Percentiles rank a stretch among this genome's conserved stretches.
Conservation (phyloP, 192 early-diverging fungal genomes). For the Entomortierella parvispora region DNA sequence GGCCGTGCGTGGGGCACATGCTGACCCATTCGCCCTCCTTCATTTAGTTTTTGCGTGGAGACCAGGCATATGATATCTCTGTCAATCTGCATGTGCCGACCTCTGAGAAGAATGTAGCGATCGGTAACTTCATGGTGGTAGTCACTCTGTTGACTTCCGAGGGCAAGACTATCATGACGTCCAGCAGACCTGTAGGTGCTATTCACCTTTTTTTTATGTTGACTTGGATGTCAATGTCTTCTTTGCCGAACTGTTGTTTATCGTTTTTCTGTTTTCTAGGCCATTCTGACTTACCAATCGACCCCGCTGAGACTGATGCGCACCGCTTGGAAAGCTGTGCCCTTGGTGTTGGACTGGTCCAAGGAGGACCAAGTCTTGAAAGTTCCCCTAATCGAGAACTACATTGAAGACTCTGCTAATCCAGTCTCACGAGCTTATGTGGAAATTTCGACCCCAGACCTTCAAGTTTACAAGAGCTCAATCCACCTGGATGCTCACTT, state of each 20-base stretch:
- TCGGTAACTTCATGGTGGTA: constrained; percentile 49
- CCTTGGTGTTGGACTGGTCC: constrained; percentile 53
- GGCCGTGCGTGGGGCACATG: no score
- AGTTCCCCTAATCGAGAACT: constrained; percentile 54
- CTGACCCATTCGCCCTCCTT: no score
- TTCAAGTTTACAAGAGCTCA: constrained; percentile 61
- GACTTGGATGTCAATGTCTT: neutral
- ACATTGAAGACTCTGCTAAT: constrained; percentile 48
- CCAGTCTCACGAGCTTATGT: constrained; percentile 58
- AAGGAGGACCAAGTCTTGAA: constrained; percentile 55
- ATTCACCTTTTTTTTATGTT: neutral
- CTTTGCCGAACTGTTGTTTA: neutral
- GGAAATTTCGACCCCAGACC: constrained; percentile 49
- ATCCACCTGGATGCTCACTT: constrained; percentile 66
- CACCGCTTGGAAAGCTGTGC: constrained; percentile 54
- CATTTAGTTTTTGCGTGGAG: constrained; percentile 52
- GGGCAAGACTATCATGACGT: constrained; percentile 49
- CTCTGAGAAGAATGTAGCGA: constrained; percentile 52
- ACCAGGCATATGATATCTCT: constrained; percentile 57
- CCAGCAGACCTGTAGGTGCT: constrained; percentile 59
- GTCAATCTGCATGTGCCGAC: constrained; percentile 53
- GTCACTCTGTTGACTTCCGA: constrained; percentile 26
- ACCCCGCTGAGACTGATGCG: constrained; percentile 42
- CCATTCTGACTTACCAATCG: constrained; percentile 57
- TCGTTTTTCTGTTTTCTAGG: constrained; percentile 23